phyloP scores from a whole-genome alignment of 2,329 filamentous ascomycete genomes.

The Alternaria gaisen region DNA sequence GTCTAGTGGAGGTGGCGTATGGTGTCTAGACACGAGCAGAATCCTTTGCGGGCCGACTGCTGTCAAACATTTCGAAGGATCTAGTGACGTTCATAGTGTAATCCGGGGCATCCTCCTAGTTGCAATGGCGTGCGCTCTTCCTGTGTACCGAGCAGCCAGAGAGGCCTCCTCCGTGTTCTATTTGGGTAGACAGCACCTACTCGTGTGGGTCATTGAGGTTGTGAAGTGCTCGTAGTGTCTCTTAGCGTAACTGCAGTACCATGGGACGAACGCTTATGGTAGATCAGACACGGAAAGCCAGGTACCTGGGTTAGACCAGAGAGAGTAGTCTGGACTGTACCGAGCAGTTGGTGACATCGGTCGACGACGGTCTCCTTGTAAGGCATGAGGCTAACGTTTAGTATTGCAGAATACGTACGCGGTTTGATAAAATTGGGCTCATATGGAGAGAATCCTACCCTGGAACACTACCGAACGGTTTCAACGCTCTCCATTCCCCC shows the following conservation, averaged over 20 bases:
- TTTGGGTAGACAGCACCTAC: background rate
- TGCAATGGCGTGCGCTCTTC: background rate
- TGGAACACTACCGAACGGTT: background rate
- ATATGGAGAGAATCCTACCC: background rate
- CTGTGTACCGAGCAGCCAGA: background rate
- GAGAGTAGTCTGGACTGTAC: background rate
- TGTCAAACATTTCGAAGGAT: background rate
- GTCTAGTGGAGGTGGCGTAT: background rate
- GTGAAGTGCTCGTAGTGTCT: conserved; percentile 1
- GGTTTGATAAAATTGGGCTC: background rate
- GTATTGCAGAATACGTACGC: background rate
- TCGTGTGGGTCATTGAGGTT: background rate
- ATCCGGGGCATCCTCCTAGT: background rate
- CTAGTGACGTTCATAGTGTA: background rate
- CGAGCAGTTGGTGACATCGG: conserved; percentile 6
- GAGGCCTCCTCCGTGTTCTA: background rate
- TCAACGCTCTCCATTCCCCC: background rate
- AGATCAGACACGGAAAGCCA: conserved; percentile 7
- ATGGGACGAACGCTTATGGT: background rate
- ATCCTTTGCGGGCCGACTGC: background rate
- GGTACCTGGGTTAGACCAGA: conserved; percentile 11
- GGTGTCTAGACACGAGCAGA: background rate
- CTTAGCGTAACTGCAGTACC: conserved; percentile 3
- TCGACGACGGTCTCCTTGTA: background rate
- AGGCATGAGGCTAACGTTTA: background rate